phyloP scores from a whole-genome alignment of 2,329 filamentous ascomycete genomes.

The Neopestalotiopsis clavispora region DNA sequence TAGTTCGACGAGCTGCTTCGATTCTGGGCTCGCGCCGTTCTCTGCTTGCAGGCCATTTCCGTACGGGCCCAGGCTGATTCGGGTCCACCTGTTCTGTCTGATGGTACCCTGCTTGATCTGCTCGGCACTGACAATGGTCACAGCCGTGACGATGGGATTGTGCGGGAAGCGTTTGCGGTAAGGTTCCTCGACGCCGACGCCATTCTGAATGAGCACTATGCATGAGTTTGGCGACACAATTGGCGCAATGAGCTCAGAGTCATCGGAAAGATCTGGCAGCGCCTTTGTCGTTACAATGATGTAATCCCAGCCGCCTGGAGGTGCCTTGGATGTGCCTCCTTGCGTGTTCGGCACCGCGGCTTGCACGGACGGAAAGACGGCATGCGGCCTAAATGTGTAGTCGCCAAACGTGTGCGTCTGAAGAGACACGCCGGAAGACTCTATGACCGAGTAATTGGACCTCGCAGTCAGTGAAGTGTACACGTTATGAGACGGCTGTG shows the following conservation, averaged over 20 bases:
- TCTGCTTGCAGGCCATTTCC: conserved; percentile 51
- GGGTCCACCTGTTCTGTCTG: conserved; percentile 75
- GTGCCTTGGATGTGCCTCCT: conserved; percentile 18
- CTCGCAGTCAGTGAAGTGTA: conserved; percentile 73
- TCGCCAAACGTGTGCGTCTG: conserved; percentile 70
- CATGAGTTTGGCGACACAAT: conserved; percentile 59
- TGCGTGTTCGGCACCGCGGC: conserved; percentile 49
- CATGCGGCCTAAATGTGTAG: conserved; percentile 66
- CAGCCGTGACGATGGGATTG: conserved; percentile 67
- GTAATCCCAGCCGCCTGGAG: conserved; percentile 59
- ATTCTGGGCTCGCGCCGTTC: conserved; percentile 19
- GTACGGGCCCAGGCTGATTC: conserved; percentile 73
- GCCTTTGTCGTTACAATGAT: conserved; percentile 75
- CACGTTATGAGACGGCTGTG: conserved; percentile 53
- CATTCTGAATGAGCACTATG: conserved; percentile 74
- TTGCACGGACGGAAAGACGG: conserved; percentile 65
- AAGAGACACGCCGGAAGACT: conserved; percentile 64
- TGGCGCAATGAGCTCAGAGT: conserved; percentile 64
- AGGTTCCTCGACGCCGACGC: conserved; percentile 71
- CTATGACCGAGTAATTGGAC: conserved; percentile 72
- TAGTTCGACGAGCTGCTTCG: conserved; percentile 35
- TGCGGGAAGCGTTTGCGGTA: conserved; percentile 66
- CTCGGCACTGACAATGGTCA: conserved; percentile 72
- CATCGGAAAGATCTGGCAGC: conserved; percentile 66
- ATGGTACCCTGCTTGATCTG: conserved; percentile 67